A percentile compares a stretch with the other conserved stretches of the same genome.
phyloP scores from a whole-genome alignment of 140 eudicot genomes.

The Stevia rebaudiana region DNA sequence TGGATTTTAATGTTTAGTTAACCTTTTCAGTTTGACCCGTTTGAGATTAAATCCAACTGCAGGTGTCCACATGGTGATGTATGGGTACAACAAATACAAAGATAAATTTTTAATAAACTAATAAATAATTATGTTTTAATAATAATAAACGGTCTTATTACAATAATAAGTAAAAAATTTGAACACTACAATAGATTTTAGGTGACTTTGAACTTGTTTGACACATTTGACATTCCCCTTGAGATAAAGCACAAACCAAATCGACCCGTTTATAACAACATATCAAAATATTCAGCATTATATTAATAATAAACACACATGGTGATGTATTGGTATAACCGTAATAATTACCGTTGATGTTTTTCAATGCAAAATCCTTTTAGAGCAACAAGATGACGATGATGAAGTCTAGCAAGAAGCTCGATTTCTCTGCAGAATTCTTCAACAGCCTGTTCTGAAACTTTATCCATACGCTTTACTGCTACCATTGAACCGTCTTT shows the following conservation, averaged over 20 bases:
- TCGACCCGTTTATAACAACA: background rate
- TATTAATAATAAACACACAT: background rate
- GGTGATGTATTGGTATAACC: background rate
- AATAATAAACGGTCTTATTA: background rate
- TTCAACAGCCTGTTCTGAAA: conserved; percentile 85
- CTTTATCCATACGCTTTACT: conserved; percentile 77
- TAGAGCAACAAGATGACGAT: conserved; percentile 93
- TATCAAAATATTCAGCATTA: background rate
- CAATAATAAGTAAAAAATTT: background rate
- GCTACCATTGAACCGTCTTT: conserved; percentile 71
- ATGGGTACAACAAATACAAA: background rate
- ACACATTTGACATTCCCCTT: background rate
- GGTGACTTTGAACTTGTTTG: background rate
- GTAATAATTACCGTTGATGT: conserved; percentile 55
- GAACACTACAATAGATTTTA: background rate
- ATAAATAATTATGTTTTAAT: background rate
- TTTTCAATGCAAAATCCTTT: conserved; percentile 83
- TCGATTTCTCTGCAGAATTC: conserved; percentile 90
- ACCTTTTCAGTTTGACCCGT: background rate
- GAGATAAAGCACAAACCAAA: background rate
- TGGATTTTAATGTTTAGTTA: background rate
- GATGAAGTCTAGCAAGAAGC: conserved; percentile 96
- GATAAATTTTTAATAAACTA: background rate
- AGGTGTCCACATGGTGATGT: background rate
- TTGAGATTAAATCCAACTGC: background rate